These are phyloP conservation scores for Sporisorium scitamineum DNA, from an alignment of 1,284 basidiomycete genomes.

Conservation along the genomic window DNA sequence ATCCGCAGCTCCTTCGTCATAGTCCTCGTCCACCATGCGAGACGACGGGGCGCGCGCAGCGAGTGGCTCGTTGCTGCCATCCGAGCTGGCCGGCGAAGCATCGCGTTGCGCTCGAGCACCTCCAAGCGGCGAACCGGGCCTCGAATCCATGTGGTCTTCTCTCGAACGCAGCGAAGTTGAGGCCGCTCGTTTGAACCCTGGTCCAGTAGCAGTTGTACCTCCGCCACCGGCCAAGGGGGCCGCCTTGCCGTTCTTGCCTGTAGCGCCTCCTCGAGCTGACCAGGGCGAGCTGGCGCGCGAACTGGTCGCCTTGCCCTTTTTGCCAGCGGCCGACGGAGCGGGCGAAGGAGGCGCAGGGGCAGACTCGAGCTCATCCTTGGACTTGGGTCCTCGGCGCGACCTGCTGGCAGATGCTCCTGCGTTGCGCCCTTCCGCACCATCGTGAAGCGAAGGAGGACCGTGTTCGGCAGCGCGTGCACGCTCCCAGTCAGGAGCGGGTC, in stretches of 20 bases:
- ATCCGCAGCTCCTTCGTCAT: constrained; percentile 67
- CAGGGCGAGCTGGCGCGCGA: constrained; percentile 53
- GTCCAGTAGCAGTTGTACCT: not conserved
- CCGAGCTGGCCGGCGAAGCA: constrained; percentile 49
- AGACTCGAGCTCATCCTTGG: constrained; percentile 44
- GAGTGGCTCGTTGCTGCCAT: constrained; percentile 56
- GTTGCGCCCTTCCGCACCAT: constrained; percentile 24
- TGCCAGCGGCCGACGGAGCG: constrained; percentile 43
- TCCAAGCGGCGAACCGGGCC: constrained; percentile 28
- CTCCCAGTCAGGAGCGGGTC: constrained; percentile 46
- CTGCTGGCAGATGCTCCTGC: constrained; percentile 24
- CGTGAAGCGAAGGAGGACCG: constrained; percentile 20
- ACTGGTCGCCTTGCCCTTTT: constrained; percentile 38
- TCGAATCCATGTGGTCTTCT: constrained; percentile 26
- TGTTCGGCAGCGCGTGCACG: constrained; percentile 32
- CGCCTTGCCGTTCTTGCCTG: constrained; percentile 31
- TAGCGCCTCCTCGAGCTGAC: constrained; percentile 28
- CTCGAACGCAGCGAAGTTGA: constrained; percentile 29
- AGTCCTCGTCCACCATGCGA: constrained; percentile 65
- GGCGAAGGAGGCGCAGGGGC: constrained; percentile 40
- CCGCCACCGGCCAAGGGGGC: not conserved
- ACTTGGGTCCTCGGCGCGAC: constrained; percentile 39
- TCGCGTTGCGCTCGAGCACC: constrained; percentile 31
- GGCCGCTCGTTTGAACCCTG: constrained; percentile 23
- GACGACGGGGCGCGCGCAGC: constrained; percentile 43